Evolutionary conservation across 768 basidiomycete genomes (phyloP).

Genomic region (Boletus reticulatus): DNA sequence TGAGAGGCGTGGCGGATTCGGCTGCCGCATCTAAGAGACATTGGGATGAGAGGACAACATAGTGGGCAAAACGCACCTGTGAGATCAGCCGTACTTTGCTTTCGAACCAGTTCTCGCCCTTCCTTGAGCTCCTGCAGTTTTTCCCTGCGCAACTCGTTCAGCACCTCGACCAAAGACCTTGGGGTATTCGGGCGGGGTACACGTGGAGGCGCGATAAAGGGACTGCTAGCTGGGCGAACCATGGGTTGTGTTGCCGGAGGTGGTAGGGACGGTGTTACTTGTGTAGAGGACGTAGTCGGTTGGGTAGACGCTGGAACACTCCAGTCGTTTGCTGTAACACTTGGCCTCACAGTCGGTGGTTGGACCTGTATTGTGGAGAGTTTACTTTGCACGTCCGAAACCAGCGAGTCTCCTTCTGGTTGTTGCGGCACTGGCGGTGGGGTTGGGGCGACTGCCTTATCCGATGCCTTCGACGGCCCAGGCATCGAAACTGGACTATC

Average conservation of each 20-base stretch:
- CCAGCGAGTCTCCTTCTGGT: neutral
- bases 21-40: neutral
- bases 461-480: neutral
- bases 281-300: neutral
- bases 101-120: neutral
- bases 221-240: constrained; percentile 1
- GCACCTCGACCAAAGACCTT: constrained; percentile 18
- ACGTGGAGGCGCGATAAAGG: constrained; percentile 24
- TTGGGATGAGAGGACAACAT: neutral
- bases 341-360: neutral
- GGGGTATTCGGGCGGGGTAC: constrained; percentile 10
- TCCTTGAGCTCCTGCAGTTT: neutral
- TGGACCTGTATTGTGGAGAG: neutral
- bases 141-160: constrained; percentile 21
- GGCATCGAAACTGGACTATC: neutral
- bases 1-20: neutral
- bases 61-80: neutral
- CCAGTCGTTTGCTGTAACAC: neutral
- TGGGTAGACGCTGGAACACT: neutral
- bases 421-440: neutral
- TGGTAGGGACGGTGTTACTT: neutral
- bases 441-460: neutral
- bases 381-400: neutral
- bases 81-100: neutral
- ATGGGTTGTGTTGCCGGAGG: constrained; percentile 3